Evolutionary conservation across 2,329 filamentous ascomycete genomes (phyloP), one percentile per base, ranked within the genome.

Genomic region (Shiraia bambusicola): DNA sequence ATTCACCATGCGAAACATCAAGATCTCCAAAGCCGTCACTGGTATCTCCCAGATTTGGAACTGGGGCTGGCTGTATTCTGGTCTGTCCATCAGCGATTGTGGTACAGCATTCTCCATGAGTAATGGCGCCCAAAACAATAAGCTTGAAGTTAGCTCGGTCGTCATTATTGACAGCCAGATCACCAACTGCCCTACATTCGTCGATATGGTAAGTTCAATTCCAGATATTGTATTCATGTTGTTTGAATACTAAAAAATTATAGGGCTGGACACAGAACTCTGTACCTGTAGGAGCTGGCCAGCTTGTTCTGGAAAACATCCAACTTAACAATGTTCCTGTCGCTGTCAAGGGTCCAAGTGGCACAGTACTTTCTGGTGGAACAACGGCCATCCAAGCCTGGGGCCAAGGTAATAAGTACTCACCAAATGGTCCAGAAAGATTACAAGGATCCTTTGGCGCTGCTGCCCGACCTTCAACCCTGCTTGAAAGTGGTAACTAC

Each of bases 1-100:
- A 48, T 81, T 80, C 52, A 84, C 81, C 1, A 78, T 78, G 59
- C 74, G 76, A 15, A 79, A 81, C 47, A 55, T 85, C 28, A 73
- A 68, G 15, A 79, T 83, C 55, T 72, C 74, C 14, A 69, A 73
- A 24, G 72, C 72, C 8, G 66, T 72, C 1, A 78, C 76, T 1
- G 78, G 76, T 13, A 80, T 84, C 37, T 74, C 74, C 10, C 75
- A 81, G 46, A 71, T 79, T 32, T 84, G 79, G 80, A 70, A 80
- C 48, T 84, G 81, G 81, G 77, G 77, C 2, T 84, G 74, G 74
- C 73, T 75, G 1, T 80, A 77, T 50, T 71, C 76, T 33, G 70
- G 69, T 8, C 63, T 82, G 35, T 70, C 45, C 2, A 73, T 83
- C 42, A 72, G 72, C 29, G 77, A 79, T 58, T 81, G 79, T 53